Conservation (phyloP, 1,139 yeast species). For the Geotrichum candidum region DNA sequence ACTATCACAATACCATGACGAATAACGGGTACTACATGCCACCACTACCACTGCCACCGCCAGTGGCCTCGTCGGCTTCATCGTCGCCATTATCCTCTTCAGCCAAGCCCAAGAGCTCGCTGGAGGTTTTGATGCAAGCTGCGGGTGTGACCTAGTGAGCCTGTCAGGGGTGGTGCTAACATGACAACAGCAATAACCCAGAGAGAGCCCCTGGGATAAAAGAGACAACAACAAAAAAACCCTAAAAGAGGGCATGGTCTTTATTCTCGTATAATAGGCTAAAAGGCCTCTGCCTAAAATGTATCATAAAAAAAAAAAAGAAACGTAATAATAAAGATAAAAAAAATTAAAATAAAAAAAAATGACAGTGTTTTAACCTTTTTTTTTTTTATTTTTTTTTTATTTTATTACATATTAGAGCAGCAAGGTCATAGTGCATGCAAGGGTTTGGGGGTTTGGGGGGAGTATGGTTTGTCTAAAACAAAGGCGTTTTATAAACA, state of each 20-base stretch:
- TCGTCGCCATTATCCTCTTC: neutral
- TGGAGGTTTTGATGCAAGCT: constrained; percentile 32
- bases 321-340: neutral
- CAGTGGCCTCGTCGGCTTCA: neutral
- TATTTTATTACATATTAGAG: no score
- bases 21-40: neutral
- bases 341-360: neutral
- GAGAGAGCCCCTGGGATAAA: neutral
- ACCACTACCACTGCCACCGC: constrained; percentile 6
- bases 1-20: neutral
- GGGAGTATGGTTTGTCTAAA: neutral
- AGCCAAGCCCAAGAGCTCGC: neutral
- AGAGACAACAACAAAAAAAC: neutral
- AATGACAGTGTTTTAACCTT: neutral
- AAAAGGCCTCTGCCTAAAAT: no score
- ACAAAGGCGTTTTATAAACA: neutral
- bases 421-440: neutral
- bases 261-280: neutral
- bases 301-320: neutral
- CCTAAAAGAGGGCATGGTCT: neutral
- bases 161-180: neutral
- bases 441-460: neutral
- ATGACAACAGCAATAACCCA: neutral
- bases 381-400: neutral
- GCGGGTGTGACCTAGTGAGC: constrained; percentile 25